Conservation (phyloP, 176 grass and related monocot genomes). For the Lolium rigidum region DNA sequence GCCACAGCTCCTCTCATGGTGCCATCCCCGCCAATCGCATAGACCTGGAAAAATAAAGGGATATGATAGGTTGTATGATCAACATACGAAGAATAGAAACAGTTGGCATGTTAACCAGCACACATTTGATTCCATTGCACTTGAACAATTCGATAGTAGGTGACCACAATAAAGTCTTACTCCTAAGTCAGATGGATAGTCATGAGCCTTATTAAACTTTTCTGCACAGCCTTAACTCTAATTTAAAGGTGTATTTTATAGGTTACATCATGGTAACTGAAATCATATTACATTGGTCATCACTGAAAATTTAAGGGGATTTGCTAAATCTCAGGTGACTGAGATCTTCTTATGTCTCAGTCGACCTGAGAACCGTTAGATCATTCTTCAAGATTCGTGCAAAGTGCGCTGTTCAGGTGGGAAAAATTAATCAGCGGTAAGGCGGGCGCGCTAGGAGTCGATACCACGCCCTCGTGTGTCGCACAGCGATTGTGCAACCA, state of each 20-base stretch:
- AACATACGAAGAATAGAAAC: neutral
- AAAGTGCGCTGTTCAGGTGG: too few relatives aligned
- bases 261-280: neutral
- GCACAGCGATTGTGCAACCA: too few relatives aligned
- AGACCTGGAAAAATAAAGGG: slow-evolving; percentile 53
- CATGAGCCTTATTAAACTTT: neutral
- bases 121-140: neutral
- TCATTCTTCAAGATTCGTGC: too few relatives aligned
- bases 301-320: too few relatives aligned
- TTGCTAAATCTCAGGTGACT: too few relatives aligned
- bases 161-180: neutral
- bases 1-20: slow-evolving; percentile 87
- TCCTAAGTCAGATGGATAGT: neutral
- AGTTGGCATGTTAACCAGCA: neutral
- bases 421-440: too few relatives aligned
- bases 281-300: neutral
- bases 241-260: too few relatives aligned
- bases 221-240: neutral
- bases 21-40: slow-evolving; percentile 80
- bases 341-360: too few relatives aligned
- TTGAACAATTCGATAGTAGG: neutral
- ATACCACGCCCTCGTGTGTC: too few relatives aligned
- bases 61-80: neutral
- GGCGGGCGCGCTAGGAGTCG: too few relatives aligned
- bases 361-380: too few relatives aligned